Conservation (phyloP, 1,139 yeast genomes). For the Kurtzmaniella quercitrusa region DNA sequence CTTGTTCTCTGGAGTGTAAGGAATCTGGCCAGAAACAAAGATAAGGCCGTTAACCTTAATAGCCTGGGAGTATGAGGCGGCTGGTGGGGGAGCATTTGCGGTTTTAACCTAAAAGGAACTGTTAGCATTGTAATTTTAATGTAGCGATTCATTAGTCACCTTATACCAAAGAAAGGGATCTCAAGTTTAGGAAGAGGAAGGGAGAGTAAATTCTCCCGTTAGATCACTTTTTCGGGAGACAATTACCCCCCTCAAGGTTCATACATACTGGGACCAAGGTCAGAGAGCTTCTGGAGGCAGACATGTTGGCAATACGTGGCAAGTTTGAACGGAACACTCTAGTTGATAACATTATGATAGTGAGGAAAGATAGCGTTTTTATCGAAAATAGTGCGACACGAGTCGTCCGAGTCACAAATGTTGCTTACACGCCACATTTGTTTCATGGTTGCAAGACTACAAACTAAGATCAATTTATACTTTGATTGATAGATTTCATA, state of each 20-base stretch:
- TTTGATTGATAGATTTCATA: too few species aligned
- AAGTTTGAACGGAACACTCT: conserved; percentile 19
- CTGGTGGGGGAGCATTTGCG: conserved; percentile 87
- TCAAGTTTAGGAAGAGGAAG: conserved; percentile 2
- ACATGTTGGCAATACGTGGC: conserved; percentile 20
- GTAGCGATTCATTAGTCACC: background rate
- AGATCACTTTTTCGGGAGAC: background rate
- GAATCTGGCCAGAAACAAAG: conserved; percentile 94
- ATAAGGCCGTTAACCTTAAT: conserved; percentile 80
- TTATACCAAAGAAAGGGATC: background rate
- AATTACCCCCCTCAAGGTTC: background rate
- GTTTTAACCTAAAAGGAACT: conserved; percentile 49
- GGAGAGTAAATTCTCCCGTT: background rate
- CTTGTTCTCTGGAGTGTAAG: conserved; percentile 79
- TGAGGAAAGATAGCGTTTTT: background rate
- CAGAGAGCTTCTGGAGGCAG: conserved; percentile 34
- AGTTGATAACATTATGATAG: conserved; percentile 9
- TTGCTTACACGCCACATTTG: background rate
- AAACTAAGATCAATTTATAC: too few species aligned
- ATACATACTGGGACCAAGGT: conserved; percentile 45
- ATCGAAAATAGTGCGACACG: background rate
- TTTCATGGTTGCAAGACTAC: too few species aligned
- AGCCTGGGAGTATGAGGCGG: conserved; percentile 93
- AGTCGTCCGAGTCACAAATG: background rate
- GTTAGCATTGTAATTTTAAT: conserved; percentile 20